Conservation (phyloP, 306 rosid genomes). For the Mimosa bimucronata region DNA sequence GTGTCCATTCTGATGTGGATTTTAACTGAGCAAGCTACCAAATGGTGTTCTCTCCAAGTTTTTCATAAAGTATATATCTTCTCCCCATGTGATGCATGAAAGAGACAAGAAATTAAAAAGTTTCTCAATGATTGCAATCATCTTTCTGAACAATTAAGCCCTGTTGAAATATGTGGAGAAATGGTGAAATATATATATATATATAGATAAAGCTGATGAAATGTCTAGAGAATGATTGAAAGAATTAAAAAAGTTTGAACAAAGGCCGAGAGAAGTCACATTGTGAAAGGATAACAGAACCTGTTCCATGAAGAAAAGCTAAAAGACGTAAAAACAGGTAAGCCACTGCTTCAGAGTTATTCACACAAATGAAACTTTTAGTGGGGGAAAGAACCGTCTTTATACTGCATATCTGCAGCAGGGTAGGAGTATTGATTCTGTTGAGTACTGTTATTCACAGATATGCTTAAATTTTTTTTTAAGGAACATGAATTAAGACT, state of each 20-base stretch:
- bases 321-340: neutral
- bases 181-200: neutral
- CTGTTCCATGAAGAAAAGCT: neutral
- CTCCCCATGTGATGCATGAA: neutral
- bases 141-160: neutral
- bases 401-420: neutral
- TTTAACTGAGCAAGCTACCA: neutral
- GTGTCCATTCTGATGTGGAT: constrained; percentile 24
- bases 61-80: neutral
- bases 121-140: neutral
- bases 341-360: neutral
- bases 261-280: neutral
- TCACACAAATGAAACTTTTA: neutral
- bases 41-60: neutral
- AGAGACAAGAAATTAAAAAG: neutral
- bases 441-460: neutral
- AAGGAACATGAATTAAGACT: neutral
- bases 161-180: neutral
- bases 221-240: neutral
- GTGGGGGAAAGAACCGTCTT: neutral
- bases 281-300: neutral
- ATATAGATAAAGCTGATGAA: too few species aligned
- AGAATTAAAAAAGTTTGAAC: neutral
- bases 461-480: neutral
- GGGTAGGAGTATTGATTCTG: neutral